Evolutionary conservation across 2,329 filamentous ascomycete genomes (phyloP), one percentile per base, ranked within the genome.

Genomic region (Epichloe coenophiala): DNA sequence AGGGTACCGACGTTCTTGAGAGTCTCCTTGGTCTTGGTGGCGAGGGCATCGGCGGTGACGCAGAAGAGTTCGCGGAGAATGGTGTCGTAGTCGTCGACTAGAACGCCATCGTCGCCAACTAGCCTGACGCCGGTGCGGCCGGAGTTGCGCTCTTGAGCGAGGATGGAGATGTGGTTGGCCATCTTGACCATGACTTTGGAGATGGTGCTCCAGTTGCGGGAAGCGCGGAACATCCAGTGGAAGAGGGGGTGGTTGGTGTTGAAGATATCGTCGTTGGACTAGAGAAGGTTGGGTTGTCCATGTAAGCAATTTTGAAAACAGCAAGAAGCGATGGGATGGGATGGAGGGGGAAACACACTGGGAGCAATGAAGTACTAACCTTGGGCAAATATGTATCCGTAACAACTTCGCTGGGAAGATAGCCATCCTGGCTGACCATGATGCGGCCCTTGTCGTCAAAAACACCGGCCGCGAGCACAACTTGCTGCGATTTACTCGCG

Each of bases 31-130:
- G 90, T 71, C 48, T 79, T 77, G 12, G 77, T 72, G 1, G 88
- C 85, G 7, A 95, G 75, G 17, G 82, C 78, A 5, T 81, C 73
- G 1, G 88, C 88, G 2, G 88, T 84, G 9, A 88, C 74, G 60
- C 87, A 94, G 64, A 94, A 95, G 9, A 90, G 73, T 61, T 94
- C 86, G 23, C 87, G 81, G 63, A 95, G 89, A 2, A 90, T 74
- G 15, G 83, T 70, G 36, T 87, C 83, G 63, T 91, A 91, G 53
- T 87, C 77, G 11, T 80, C 72, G 48, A 84, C 77, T 12, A 79
- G 69, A 19, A 79, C 74, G 1, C 77, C 71, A 55, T 81, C 67
- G 49, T 74, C 77, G 59, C 66, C 72, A 36, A 73, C 70, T 45
- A 77, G 72, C 56, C 69, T 71, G 55, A 72, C 69, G 54, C 63